Evolutionary conservation across 768 basidiomycete genomes (phyloP), one percentile per base, ranked within the genome.

Genomic region (Boletellus emodensis): DNA sequence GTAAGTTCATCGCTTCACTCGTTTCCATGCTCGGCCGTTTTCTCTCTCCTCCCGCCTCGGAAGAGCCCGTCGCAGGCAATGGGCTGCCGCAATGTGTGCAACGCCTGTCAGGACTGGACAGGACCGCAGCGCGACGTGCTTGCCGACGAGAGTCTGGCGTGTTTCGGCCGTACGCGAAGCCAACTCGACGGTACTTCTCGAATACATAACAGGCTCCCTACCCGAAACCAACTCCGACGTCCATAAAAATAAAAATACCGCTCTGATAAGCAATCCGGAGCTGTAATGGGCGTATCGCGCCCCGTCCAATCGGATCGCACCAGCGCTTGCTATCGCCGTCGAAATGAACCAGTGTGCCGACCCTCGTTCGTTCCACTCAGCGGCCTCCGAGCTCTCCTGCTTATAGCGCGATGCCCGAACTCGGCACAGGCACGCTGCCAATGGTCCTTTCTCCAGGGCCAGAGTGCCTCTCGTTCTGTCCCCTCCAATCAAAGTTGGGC

Each of bases 331-430:
- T 49, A 46, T 55, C 44, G 28, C 17, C 10, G 45, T 49, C 52
- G 46, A 56, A 50, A 57, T 60, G 48, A 61, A 54, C 30, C 20
- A 20, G 20, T n/a, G 20, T 20, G 20, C 3, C 20, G 20, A 20
- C 20, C 20, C 20, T 20, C 20, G 20, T 20, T 17, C 30, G 30
- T 30, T 30, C 11, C 30, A 11, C 30, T 11, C 30, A 30, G 30
- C 28, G 28, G 30, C 30, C 30, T 9, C 30, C 30, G 11, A 10
- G 30, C 30, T 30, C 30, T 30, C 24, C 24, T 30, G 30, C 11
- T 28, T 28, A 8, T 8, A 28, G 26, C 26, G 8, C 26, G 26
- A 4, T 4, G 11, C 30, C 11, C 30, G 2, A 9, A 11, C 30
- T 5, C 41, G 28, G 9, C n/a, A 42, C 22, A 30, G 38, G 38